Evolutionary conservation across 139 green algal species (phyloP), one percentile per base, ranked within the genome.

Genomic region (Picocystis salinarum): DNA sequence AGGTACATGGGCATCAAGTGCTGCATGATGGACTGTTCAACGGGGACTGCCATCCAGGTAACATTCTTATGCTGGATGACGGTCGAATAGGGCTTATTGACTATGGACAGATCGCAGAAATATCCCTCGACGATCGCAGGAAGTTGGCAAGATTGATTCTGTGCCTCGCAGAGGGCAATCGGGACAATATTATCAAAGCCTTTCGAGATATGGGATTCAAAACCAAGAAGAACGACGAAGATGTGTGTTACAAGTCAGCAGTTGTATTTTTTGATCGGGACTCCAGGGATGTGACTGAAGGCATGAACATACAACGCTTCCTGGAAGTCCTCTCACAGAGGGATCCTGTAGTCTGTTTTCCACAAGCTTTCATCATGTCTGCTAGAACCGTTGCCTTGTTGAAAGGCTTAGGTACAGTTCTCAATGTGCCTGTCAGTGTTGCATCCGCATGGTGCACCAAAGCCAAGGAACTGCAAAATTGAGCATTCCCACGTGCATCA

Each of bases 31-130:
- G 49, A 28, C 18, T 40, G 18, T 56, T 56, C n/a, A 40, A 56
- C 12, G 39, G 29, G 26, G 49, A 56, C 39, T 40, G 39, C 4
- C 49, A 56, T n/a, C 18, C 39, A n/a, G 49, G 49, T 6, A 65
- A 65, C 49, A 47, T 65, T 12, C 33, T 65, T 5, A 28, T 65
- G 3, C 55, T 65, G 48, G 39, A 44, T 4, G 56, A 59, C 40
- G 56, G 56, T 28, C 39, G 50, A 23, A 18, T 65, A 17, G 56
- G 56, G 5, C 33, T 65, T 26, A 58, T 65, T 42, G 56, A 65
- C 34, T 65, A 56, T 39, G 56, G 56, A 3, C 49, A 59, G 24
- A 33, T 44, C 17, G 55, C 55, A 28, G n/a, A 39, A 18, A 28
- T 56, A 4, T 23, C 20, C 18, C 25, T 29, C 20, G 18, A 11